Conservation (phyloP, 495 filamentous ascomycete genomes). For the Podospora conica region DNA sequence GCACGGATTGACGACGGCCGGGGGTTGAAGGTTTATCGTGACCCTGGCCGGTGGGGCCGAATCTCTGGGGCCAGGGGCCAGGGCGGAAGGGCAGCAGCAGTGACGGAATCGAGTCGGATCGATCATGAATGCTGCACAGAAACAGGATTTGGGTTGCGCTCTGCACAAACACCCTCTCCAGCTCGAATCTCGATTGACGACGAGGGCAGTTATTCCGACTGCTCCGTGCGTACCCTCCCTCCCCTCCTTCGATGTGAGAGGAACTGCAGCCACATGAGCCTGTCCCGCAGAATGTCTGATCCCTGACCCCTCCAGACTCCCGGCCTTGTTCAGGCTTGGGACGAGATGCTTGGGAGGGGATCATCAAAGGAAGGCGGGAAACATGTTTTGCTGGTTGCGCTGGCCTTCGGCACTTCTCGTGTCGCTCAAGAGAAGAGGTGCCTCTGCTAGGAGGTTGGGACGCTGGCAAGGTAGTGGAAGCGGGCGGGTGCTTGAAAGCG, state of each 20-base stretch:
- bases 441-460: not conserved
- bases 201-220: not conserved
- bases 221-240: not conserved
- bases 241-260: not conserved
- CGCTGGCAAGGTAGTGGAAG: too few relatives aligned
- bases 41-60: not conserved
- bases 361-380: not conserved
- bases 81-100: too few relatives aligned
- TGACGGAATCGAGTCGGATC: not conserved
- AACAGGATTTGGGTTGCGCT: not conserved
- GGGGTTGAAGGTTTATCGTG: not conserved
- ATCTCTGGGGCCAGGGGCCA: not conserved
- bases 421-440: not conserved
- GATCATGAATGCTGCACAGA: not conserved
- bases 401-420: not conserved
- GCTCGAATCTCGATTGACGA: too few relatives aligned
- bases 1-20: not conserved
- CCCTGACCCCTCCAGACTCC: conserved; percentile 1
- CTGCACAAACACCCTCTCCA: not conserved
- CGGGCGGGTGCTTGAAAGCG: not conserved
- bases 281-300: conserved; percentile 10
- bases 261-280: conserved; percentile 6
- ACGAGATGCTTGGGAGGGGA: not conserved
- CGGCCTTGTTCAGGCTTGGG: not conserved
- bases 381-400: not conserved